Base-by-base conservation (phyloP, 73 alveolate genomes). In the Stentor coeruleus region DNA sequence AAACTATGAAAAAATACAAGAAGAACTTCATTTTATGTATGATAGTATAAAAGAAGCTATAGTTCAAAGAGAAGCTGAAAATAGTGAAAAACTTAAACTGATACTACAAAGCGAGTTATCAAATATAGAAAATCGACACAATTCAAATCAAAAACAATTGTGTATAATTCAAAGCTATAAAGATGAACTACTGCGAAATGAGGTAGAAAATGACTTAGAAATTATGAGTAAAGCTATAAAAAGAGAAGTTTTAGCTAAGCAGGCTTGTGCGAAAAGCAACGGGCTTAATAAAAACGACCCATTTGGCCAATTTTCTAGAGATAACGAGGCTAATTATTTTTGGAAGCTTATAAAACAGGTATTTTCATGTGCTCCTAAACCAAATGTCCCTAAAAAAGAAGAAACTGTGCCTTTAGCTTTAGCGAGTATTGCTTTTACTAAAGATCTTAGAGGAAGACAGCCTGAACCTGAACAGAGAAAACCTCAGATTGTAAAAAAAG, bases 111-210 rank as follows among this genome's bases (percentile, higher is more conserved):
- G 33, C 11, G 79, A 66, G 11, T 33, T 26, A 33, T 20, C 36
- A 28, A 26, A 14, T 26, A 66, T 66, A 28, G 79, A 66, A 1
- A 31, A 66, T 20, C n/a, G 79, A 20, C 36, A 33, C 15, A 66
- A 20, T 20, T 31, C 11, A 20, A 66, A 66, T 31, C n/a, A 66
- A 66, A 66, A 66, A 2, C 79, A 66, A 66, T 26, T 31, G 26
- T 66, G 79, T 40, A 0, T 66, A 20, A 66, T 66, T 31, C 79
- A 66, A 66, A 66, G 79, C 79, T 66, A 28, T 66, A 66, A 66
- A 66, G 33, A 31, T 66, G 79, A 66, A 66, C 37, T 66, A 33
- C 40, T 20, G 14, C n/a, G 79, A 33, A 31, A 20, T 66, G 79
- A 66, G 2, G n/a, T 31, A 66, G 79, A 66, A 66, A 66, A 33